Evolutionary conservation across 2,329 filamentous ascomycete genomes (phyloP), one percentile per base, ranked within the genome.

Genomic region (Aspergillus niger): DNA sequence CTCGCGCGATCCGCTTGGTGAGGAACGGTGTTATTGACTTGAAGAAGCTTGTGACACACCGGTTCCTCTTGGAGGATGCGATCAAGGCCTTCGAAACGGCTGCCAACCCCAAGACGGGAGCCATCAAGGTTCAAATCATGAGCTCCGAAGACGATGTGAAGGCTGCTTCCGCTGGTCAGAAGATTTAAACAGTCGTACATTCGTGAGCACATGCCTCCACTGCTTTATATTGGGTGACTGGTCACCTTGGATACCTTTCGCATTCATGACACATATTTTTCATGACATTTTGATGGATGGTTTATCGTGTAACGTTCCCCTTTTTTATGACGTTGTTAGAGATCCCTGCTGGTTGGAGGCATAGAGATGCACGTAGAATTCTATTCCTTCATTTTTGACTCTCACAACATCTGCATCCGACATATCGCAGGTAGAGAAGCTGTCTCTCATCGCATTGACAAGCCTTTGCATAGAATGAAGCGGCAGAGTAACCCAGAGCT

Each of bases 51-150:
- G 92, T 97, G 38, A 97, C 94, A 43, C 94, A 98, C 81, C 85
- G 91, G 17, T 97, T 90, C 79, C 81, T 84, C 65, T 80, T 98
- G 39, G 93, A 97, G 79, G 89, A 98, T 74, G 92, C 93, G 0
- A 77, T 95, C 28, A 86, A 94, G 79, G 94, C 94, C 7, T 98
- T 98, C 77, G 87, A 92, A 80, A 95, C 91, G 43, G 92, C 93
- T 20, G 87, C 90, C 8, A 88, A 97, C 77, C 89, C 92, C 41
- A 92, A 90, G 82, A 96, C 91, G 55, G 93, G 94, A 6, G 92
- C 93, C n/a, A 97, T 98, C 79, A 98, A 98, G 84, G 93, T 97
- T 62, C 90, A 92, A 84, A 97, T 97, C 72, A 91, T 78, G 74
- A 77, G 76, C 63, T 75, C 71, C 10, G 73, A 74, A 62, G 76